These are phyloP conservation scores for Lactarius evosmus DNA, from an alignment of 768 basidiomycete species.

Conservation along the genomic window DNA sequence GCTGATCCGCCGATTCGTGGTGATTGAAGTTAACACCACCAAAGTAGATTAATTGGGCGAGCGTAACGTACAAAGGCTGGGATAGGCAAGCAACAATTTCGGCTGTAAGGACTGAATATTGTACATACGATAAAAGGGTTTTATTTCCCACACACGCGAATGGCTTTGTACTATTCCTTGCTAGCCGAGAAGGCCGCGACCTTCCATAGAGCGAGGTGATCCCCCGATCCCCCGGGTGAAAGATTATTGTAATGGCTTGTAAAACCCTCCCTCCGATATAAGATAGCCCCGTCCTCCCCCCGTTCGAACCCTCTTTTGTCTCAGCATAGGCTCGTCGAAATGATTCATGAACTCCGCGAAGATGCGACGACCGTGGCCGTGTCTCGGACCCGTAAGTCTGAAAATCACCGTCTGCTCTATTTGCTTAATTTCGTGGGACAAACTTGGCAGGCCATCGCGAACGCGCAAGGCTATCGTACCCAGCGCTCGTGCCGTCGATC, in stretches of 20 bases:
- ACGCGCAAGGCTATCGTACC: background rate
- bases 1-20: conserved; percentile 77
- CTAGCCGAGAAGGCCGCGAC: background rate
- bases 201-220: background rate
- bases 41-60: background rate
- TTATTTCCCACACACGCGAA: background rate
- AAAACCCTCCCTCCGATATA: background rate
- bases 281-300: background rate
- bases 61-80: background rate
- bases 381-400: background rate
- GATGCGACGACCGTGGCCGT: background rate
- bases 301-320: background rate
- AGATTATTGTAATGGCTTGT: background rate
- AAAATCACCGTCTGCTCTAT: background rate
- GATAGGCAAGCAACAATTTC: conserved; percentile 5
- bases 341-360: background rate
- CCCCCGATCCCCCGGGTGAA: background rate
- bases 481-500: background rate
- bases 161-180: background rate
- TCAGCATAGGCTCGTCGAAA: background rate
- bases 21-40: conserved; percentile 37
- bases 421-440: background rate
- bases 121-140: background rate
- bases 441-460: background rate
- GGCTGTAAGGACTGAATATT: background rate